A percentile compares a stretch with the other conserved stretches of the same genome.
Conservation (phyloP, 2,329 filamentous ascomycete genomes). For the Ophiostoma sp. region DNA sequence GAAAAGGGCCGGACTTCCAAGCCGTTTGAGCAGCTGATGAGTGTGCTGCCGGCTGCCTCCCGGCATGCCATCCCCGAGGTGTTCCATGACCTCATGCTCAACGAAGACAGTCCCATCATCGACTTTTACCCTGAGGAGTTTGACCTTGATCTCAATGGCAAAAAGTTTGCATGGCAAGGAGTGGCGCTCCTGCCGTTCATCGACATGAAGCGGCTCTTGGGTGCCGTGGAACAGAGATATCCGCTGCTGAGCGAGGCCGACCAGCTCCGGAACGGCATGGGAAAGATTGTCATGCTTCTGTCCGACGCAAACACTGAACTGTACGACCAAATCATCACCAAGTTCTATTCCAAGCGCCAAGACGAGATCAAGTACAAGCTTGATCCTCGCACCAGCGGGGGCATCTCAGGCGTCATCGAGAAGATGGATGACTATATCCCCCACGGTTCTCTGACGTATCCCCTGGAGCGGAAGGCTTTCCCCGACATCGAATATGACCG, state of each 20-base stretch:
- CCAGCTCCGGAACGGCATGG: constrained; percentile 67
- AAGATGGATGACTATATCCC: constrained; percentile 82
- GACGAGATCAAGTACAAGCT: constrained; percentile 62
- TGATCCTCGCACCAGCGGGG: constrained; percentile 68
- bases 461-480: constrained; percentile 65
- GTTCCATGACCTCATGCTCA: constrained; percentile 86
- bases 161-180: constrained; percentile 98
- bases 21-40: constrained; percentile 97
- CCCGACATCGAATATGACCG: constrained; percentile 77
- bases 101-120: constrained; percentile 83
- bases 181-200: constrained; percentile 93
- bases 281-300: constrained; percentile 75
- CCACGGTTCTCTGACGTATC: constrained; percentile 73
- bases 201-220: constrained; percentile 78
- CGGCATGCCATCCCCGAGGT: constrained; percentile 82
- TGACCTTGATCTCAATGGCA: constrained; percentile 87
- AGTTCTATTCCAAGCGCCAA: constrained; percentile 90
- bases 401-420: constrained; percentile 71
- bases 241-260: constrained; percentile 73
- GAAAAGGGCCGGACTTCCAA: constrained; percentile 78
- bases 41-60: constrained; percentile 87
- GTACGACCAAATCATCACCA: constrained; percentile 75
- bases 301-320: constrained; percentile 73
- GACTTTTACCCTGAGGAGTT: constrained; percentile 98
- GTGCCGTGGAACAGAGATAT: constrained; percentile 78